These are phyloP conservation scores for Carex parvula DNA, from an alignment of 176 grass and related monocot genomes.

Conservation along the genomic window DNA sequence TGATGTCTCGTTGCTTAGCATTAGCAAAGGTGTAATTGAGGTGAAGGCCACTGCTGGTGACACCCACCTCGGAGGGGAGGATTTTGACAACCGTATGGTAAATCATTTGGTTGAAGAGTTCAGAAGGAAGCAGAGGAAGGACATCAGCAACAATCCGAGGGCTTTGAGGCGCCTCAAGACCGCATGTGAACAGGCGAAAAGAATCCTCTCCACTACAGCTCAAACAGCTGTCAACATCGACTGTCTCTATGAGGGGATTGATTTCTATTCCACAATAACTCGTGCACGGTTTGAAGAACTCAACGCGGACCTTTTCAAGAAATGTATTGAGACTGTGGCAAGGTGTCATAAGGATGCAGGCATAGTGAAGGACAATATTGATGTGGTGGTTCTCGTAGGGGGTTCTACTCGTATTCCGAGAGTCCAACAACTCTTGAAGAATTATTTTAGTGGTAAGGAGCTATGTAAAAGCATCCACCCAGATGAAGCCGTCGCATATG, in stretches of 20 bases:
- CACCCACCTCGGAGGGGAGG: constrained; percentile 35
- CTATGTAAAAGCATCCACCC: constrained; percentile 39
- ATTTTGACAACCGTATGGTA: constrained; percentile 29
- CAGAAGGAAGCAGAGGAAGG: constrained; percentile 30
- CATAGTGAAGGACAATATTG: constrained; percentile 31
- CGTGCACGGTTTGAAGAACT: constrained; percentile 40
- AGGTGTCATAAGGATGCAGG: constrained; percentile 30
- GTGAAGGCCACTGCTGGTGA: constrained; percentile 38
- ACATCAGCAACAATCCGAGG: constrained; percentile 25
- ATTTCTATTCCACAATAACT: constrained; percentile 34
- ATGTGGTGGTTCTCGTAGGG: constrained; percentile 28
- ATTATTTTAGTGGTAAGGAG: constrained; percentile 32
- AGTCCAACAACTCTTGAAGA: constrained; percentile 29
- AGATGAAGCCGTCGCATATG: constrained; percentile 36
- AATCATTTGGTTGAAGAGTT: constrained; percentile 31
- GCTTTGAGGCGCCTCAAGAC: constrained; percentile 29
- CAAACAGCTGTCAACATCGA: constrained; percentile 34
- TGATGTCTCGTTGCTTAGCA: constrained; percentile 40
- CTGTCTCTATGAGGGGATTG: constrained; percentile 32
- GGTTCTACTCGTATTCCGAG: constrained; percentile 23
- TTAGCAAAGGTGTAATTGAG: constrained; percentile 34
- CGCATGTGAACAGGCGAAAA: constrained; percentile 31
- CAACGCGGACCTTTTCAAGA: constrained; percentile 36
- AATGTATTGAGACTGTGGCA: constrained; percentile 35
- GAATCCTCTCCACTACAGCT: constrained; percentile 26